Conservation (phyloP, 192 early-diverging fungal genomes). For the Umbelopsis ramanniana region DNA sequence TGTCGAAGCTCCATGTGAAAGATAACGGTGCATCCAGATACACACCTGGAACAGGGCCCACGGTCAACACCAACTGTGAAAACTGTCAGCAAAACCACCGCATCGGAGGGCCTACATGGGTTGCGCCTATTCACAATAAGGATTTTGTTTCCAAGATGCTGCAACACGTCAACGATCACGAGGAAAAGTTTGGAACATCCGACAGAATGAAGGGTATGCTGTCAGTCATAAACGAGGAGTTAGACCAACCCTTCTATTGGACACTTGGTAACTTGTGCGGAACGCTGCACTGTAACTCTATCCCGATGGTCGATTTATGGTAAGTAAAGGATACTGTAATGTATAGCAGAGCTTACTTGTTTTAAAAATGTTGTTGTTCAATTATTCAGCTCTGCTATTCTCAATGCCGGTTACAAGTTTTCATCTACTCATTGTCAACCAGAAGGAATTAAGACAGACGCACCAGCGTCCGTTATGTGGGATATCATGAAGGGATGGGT, state of each 20-base stretch:
- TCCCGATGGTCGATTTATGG: constrained; percentile 69
- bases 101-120: constrained; percentile 94
- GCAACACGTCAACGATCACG: constrained; percentile 64
- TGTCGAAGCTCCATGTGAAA: constrained; percentile 66
- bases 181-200: constrained; percentile 75
- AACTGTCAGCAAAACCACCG: constrained; percentile 75
- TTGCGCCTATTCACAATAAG: constrained; percentile 80
- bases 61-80: constrained; percentile 66
- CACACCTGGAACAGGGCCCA: constrained; percentile 64
- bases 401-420: constrained; percentile 90
- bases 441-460: constrained; percentile 91
- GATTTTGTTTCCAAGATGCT: constrained; percentile 86
- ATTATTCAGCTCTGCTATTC: constrained; percentile 76
- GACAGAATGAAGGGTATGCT: constrained; percentile 96
- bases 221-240: constrained; percentile 80
- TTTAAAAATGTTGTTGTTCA: not conserved
- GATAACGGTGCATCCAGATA: constrained; percentile 67
- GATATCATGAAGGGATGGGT: constrained; percentile 84
- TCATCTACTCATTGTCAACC: constrained; percentile 84
- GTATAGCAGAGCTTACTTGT: not conserved
- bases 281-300: constrained; percentile 74
- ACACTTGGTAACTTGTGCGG: constrained; percentile 68
- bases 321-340: constrained; percentile 38
- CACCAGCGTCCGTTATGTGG: constrained; percentile 86
- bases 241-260: constrained; percentile 85